Percentiles rank a stretch among this genome's conserved stretches.
Evolutionary conservation across 2,329 filamentous ascomycete species (phyloP).

Genomic region (Xylariaceae sp.): DNA sequence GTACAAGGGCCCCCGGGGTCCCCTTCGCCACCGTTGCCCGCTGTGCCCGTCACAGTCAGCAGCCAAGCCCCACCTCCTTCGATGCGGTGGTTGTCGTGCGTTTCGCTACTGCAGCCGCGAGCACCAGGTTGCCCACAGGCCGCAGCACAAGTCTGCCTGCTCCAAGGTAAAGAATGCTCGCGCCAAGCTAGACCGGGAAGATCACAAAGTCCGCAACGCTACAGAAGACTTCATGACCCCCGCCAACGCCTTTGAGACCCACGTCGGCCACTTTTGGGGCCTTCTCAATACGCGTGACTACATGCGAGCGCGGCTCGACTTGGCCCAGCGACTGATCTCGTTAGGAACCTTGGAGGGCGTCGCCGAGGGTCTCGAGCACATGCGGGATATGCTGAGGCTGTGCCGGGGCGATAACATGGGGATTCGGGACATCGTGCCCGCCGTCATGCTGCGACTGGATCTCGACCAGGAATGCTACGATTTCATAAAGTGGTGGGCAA

Average conservation of each 20-base stretch:
- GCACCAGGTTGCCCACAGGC: constrained; percentile 40
- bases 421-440: constrained; percentile 39
- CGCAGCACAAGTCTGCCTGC: constrained; percentile 40
- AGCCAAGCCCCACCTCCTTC: constrained; percentile 29
- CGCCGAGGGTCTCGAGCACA: constrained; percentile 36
- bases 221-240: constrained; percentile 28
- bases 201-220: constrained; percentile 36
- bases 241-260: constrained; percentile 37
- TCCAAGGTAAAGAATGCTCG: constrained; percentile 34
- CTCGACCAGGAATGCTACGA: constrained; percentile 50
- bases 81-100: constrained; percentile 41
- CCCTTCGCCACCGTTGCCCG: constrained; percentile 15
- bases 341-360: constrained; percentile 36
- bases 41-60: constrained; percentile 15
- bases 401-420: constrained; percentile 44
- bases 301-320: constrained; percentile 37
- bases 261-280: constrained; percentile 42
- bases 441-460: constrained; percentile 42
- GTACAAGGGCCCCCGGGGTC: constrained; percentile 12
- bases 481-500: constrained; percentile 38
- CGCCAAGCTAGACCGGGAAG: constrained; percentile 33
- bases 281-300: constrained; percentile 41
- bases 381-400: constrained; percentile 43
- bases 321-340: constrained; percentile 34
- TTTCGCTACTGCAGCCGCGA: constrained; percentile 44